Conservation (phyloP, 2,329 filamentous ascomycete genomes). For the Knufia fluminis region DNA sequence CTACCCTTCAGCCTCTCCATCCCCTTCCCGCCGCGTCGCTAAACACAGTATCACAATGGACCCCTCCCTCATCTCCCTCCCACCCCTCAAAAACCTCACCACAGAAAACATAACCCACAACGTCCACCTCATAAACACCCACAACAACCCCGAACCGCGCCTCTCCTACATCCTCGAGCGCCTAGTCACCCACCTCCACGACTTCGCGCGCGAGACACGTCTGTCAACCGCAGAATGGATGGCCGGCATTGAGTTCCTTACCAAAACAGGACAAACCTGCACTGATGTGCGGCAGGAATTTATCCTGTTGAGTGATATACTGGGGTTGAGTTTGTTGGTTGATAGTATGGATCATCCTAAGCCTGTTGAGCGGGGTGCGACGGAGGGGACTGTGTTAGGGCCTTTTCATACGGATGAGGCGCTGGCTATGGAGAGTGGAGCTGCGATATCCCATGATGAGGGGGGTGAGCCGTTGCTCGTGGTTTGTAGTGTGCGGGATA, state of each 20-base stretch:
- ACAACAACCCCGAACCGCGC: slow-evolving; percentile 52
- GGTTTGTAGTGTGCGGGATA: slow-evolving; percentile 62
- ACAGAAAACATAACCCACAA: slow-evolving; percentile 28
- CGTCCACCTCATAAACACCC: slow-evolving; percentile 58
- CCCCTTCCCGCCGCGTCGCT: background rate
- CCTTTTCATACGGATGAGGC: slow-evolving; percentile 80
- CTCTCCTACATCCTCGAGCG: slow-evolving; percentile 64
- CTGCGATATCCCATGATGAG: slow-evolving; percentile 57
- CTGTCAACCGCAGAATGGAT: slow-evolving; percentile 73
- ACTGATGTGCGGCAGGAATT: slow-evolving; percentile 67
- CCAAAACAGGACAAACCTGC: slow-evolving; percentile 62
- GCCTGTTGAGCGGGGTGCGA: slow-evolving; percentile 46
- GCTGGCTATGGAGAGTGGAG: slow-evolving; percentile 44
- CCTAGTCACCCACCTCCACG: slow-evolving; percentile 68
- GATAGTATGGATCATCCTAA: slow-evolving; percentile 80
- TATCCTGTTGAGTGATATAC: slow-evolving; percentile 70
- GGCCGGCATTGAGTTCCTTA: slow-evolving; percentile 62
- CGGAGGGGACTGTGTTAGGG: slow-evolving; percentile 71
- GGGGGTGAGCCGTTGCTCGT: slow-evolving; percentile 62
- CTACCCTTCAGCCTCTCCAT: no score
- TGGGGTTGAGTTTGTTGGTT: slow-evolving; percentile 70
- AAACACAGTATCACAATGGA: background rate
- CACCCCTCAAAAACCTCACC: slow-evolving; percentile 22
- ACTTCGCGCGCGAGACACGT: slow-evolving; percentile 70
- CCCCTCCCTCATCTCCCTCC: slow-evolving; percentile 2